Base-by-base conservation (phyloP, 257 asterid species). In the Haberlea rhodopensis region DNA sequence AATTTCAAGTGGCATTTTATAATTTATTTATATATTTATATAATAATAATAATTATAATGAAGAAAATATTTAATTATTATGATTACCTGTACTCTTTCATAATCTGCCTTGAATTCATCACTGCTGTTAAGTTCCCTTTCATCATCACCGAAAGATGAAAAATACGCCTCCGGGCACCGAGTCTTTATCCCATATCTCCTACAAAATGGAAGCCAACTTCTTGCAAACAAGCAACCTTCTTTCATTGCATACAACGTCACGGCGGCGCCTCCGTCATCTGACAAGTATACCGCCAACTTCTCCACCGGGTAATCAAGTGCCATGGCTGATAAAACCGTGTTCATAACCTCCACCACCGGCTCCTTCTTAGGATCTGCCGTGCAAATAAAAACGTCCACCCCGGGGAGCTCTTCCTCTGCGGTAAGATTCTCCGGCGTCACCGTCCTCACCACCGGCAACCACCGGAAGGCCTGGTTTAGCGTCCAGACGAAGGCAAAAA, bases 291-390 rank as follows among this genome's bases (percentile, higher is more conserved):
- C 90, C 13, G 92, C 84, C 57, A 88, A 87, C 37, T 86, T 86
- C 52, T 84, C 83, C 64, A 78, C 40, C 40, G 95, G 95, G 66
- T 88, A 88, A 49, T 86, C 96, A 34, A 88, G 31, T 59, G 95
- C 83, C 91, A 86, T 84, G 25, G 96, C 90, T 10, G 96, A 86
- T 56, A 88, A 5, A 19, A 88, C 90, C 60, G 96, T 88, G 74
- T 88, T 88, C 90, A 88, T 88, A 70, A 88, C 95, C 73, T 82
- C 92, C 46, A 84, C 75, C 76, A 86, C 92, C 15, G 94, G 91
- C 70, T 88, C 96, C 71, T 86, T 89, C 54, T 62, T 70, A 7
- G 95, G 90, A 63, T 88, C 91, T 4, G 89, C 91, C 18, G 95
- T 85, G 73, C 90, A 87, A 9, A 89, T 28, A 15, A 86, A 82